These are phyloP conservation scores for Metarhizium rileyi DNA, from an alignment of 2,329 filamentous ascomycete species.

Conservation along the genomic window DNA sequence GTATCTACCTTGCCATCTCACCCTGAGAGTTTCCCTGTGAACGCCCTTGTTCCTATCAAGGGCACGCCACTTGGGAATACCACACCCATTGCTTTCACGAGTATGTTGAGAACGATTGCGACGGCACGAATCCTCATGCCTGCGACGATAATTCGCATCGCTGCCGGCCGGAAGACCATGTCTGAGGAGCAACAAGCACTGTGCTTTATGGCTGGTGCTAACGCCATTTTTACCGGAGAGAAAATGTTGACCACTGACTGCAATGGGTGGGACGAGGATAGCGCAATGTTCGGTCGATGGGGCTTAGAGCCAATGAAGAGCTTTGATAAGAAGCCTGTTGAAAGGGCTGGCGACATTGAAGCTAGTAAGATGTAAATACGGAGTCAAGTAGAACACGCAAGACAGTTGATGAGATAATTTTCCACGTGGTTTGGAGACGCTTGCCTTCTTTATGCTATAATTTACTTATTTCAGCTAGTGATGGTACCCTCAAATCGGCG, in stretches of 20 bases:
- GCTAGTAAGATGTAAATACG: not conserved
- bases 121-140: slow-evolving; percentile 79
- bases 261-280: slow-evolving; percentile 85
- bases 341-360: slow-evolving; percentile 9
- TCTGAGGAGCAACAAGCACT: slow-evolving; percentile 80
- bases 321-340: slow-evolving; percentile 26
- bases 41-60: slow-evolving; percentile 82
- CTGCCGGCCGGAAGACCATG: slow-evolving; percentile 76
- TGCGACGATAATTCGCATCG: slow-evolving; percentile 74
- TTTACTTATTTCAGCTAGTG: slow-evolving; percentile 1
- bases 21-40: slow-evolving; percentile 86
- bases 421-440: not conserved
- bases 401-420: not conserved
- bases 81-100: slow-evolving; percentile 64
- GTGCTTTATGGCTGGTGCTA: slow-evolving; percentile 85
- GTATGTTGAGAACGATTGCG: slow-evolving; percentile 72
- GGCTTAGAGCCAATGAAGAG: slow-evolving; percentile 69
- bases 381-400: not conserved
- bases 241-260: slow-evolving; percentile 93
- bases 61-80: slow-evolving; percentile 75
- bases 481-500: not conserved
- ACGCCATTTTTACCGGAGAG: slow-evolving; percentile 91
- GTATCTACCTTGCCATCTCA: slow-evolving; percentile 71
- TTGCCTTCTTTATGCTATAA: not conserved
- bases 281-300: slow-evolving; percentile 73